Conservation (phyloP, 768 basidiomycete species). For the Suillus discolor region DNA sequence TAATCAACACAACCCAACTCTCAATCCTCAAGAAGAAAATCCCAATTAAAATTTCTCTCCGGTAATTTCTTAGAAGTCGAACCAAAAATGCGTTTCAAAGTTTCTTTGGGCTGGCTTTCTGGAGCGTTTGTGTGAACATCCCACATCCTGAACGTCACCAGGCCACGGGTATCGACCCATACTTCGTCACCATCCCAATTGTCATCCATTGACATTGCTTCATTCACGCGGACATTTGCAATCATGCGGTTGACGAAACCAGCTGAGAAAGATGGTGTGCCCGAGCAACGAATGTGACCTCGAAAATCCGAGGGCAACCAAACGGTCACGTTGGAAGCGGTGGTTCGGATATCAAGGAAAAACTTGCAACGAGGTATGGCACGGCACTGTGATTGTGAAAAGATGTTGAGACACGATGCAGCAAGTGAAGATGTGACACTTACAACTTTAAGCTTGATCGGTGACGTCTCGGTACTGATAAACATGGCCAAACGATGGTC, state of each 20-base stretch:
- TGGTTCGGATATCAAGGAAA: slow-evolving; percentile 64
- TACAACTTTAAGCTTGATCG: slow-evolving; percentile 75
- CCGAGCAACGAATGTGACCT: slow-evolving; percentile 61
- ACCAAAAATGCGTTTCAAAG: slow-evolving; percentile 64
- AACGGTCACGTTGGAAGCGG: slow-evolving; percentile 70
- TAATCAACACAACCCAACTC: background rate
- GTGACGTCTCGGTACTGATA: slow-evolving; percentile 50
- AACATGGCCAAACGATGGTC: slow-evolving; percentile 75
- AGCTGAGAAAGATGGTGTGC: slow-evolving; percentile 60
- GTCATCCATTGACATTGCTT: slow-evolving; percentile 30
- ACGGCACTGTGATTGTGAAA: slow-evolving; percentile 49
- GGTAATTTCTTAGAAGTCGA: slow-evolving; percentile 53
- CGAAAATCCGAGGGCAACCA: slow-evolving; percentile 83
- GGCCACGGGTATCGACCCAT: slow-evolving; percentile 59
- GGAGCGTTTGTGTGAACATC: slow-evolving; percentile 66
- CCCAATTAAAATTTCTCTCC: slow-evolving; percentile 68
- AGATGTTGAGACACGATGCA: slow-evolving; percentile 16
- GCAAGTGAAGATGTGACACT: slow-evolving; percentile 31
- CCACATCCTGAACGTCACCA: slow-evolving; percentile 78
- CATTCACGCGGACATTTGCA: slow-evolving; percentile 52
- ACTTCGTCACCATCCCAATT: slow-evolving; percentile 59
- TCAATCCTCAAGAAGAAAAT: slow-evolving; percentile 75
- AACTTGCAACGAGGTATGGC: slow-evolving; percentile 54
- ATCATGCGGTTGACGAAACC: slow-evolving; percentile 75
- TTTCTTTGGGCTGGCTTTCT: slow-evolving; percentile 64